A percentile compares a stretch with the other conserved stretches of the same genome.
Evolutionary conservation across 2,329 filamentous ascomycete genomes (phyloP).

Genomic region (Mycosphaerella sp.): DNA sequence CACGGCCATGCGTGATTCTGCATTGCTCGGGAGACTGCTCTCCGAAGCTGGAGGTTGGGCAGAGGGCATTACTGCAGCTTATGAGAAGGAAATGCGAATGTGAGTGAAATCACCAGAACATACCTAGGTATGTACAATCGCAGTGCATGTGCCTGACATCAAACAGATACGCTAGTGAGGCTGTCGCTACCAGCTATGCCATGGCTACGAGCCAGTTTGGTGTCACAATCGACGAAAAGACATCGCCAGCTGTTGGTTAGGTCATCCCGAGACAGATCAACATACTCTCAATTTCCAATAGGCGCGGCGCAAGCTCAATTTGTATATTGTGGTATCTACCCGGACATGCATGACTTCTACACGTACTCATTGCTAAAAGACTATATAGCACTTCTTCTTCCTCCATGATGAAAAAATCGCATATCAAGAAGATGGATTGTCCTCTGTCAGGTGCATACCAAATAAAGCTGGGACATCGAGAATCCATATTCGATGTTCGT

Average conservation of each 20-base stretch:
- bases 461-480: too few species aligned
- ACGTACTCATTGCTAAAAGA: too few species aligned
- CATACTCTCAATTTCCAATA: neutral
- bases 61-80: conserved; percentile 36
- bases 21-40: conserved; percentile 49
- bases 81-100: conserved; percentile 40
- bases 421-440: too few species aligned
- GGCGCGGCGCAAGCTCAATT: neutral
- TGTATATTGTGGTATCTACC: neutral
- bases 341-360: too few species aligned
- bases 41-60: conserved; percentile 47
- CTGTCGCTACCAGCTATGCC: conserved; percentile 51
- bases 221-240: conserved; percentile 19
- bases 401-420: too few species aligned
- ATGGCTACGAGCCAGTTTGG: conserved; percentile 41
- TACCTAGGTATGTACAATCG: neutral
- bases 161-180: conserved; percentile 47
- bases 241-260: conserved; percentile 9
- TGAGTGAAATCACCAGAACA: conserved; percentile 33
- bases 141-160: neutral
- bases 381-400: too few species aligned
- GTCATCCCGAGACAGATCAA: neutral
- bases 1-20: conserved; percentile 52
- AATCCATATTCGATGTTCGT: neutral
- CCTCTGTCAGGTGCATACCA: too few species aligned